Percentiles rank a stretch among this genome's conserved stretches.
These are phyloP conservation scores for Spirogloea muscicola DNA, from an alignment of 139 green algal species.

Conservation along the genomic window DNA sequence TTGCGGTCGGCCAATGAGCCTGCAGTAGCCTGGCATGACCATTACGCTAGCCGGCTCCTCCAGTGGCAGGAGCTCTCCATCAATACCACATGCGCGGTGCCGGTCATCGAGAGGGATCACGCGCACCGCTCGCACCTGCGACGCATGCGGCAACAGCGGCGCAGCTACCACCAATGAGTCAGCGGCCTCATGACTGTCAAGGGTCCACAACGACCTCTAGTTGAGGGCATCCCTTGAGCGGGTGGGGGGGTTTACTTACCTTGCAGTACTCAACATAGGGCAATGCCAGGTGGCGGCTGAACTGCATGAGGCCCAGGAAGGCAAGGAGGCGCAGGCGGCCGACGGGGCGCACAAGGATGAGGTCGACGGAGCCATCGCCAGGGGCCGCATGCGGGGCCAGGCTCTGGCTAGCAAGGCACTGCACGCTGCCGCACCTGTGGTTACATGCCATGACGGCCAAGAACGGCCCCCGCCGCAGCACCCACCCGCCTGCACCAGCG, in stretches of 20 bases:
- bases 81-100: constrained; percentile 1
- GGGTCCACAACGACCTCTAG: too few relatives aligned
- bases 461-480: constrained; percentile 1
- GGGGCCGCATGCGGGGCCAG: not conserved
- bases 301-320: constrained; percentile 8
- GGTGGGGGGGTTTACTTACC: too few relatives aligned
- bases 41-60: not conserved
- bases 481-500: constrained; percentile 1
- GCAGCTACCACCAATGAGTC: not conserved
- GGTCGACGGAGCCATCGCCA: not conserved
- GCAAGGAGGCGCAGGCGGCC: not conserved
- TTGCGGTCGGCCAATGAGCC: not conserved
- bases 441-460: constrained; percentile 3
- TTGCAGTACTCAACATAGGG: constrained; percentile 14
- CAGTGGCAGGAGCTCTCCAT: constrained; percentile 16
- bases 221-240: too few relatives aligned
- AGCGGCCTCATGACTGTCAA: too few relatives aligned
- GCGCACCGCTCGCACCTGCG: constrained; percentile 1
- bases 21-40: not conserved
- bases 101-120: not conserved
- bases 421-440: constrained; percentile 7
- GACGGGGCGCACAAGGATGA: not conserved
- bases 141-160: not conserved
- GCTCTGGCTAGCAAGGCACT: not conserved
- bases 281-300: not conserved